Evolutionary conservation across 78 protist species (phyloP).

Genomic region (Monocercomonoides exilis): DNA sequence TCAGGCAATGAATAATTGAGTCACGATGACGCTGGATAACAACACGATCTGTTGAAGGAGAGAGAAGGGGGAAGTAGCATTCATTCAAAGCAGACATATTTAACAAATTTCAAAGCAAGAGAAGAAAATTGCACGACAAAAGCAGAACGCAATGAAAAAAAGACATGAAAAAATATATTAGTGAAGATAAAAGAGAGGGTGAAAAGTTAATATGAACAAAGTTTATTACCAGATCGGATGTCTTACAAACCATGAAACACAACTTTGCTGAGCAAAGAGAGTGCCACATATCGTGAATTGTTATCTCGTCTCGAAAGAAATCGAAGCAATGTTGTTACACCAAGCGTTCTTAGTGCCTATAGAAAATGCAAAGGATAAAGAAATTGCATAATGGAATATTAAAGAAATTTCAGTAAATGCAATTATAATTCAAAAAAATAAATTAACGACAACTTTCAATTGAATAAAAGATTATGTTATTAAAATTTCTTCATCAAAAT

Average conservation of each 20-base stretch:
- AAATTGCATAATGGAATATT: neutral
- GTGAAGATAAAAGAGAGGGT: too few relatives aligned
- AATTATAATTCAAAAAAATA: too few relatives aligned
- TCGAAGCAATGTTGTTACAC: neutral
- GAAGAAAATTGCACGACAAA: too few relatives aligned
- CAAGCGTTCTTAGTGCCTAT: neutral
- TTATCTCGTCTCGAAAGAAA: neutral
- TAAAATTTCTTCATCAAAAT: too few relatives aligned
- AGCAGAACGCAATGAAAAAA: too few relatives aligned
- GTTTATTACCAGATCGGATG: too few relatives aligned
- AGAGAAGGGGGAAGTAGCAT: neutral
- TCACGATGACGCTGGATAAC: neutral
- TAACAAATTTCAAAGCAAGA: neutral
- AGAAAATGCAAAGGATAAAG: neutral
- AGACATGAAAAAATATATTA: too few relatives aligned
- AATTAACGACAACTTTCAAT: too few relatives aligned
- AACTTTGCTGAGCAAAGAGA: neutral
- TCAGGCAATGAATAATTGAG: neutral
- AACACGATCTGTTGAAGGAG: neutral
- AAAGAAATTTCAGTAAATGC: too few relatives aligned
- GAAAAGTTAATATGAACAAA: too few relatives aligned
- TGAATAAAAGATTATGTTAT: too few relatives aligned
- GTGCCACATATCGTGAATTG: slow-evolving; percentile 4
- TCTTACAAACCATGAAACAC: neutral
- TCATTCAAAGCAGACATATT: neutral